Conservation (phyloP, 2,329 filamentous ascomycete species). For the Nannizzia gypsea region DNA sequence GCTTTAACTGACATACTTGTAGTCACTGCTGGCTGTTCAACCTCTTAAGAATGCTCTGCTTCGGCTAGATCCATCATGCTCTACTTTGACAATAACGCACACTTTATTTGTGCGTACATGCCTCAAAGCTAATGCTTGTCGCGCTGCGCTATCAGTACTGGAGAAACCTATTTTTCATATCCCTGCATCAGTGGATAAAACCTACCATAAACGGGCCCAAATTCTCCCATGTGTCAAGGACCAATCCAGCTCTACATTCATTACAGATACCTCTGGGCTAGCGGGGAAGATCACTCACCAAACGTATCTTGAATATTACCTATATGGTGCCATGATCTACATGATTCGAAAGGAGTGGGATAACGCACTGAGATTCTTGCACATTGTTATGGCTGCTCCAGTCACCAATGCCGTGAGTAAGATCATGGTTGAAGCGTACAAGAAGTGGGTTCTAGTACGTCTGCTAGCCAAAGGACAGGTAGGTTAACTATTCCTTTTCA, state of each 20-base stretch:
- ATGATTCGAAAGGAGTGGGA: slow-evolving; percentile 51
- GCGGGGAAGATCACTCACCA: slow-evolving; percentile 30
- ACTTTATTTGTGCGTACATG: slow-evolving; percentile 31
- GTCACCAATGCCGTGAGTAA: slow-evolving; percentile 53
- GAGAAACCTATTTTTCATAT: slow-evolving; percentile 34
- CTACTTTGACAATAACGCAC: slow-evolving; percentile 35
- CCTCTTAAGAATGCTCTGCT: slow-evolving; percentile 35
- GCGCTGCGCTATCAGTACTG: slow-evolving; percentile 30
- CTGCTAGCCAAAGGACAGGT: slow-evolving; percentile 58
- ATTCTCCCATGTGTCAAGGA: slow-evolving; percentile 22
- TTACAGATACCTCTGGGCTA: slow-evolving; percentile 29
- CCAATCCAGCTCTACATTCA: slow-evolving; percentile 24
- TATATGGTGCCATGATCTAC: slow-evolving; percentile 53
- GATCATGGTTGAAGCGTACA: slow-evolving; percentile 80
- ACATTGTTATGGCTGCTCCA: slow-evolving; percentile 56
- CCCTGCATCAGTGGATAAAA: slow-evolving; percentile 20
- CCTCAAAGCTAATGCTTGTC: slow-evolving; percentile 31
- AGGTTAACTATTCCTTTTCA: not conserved
- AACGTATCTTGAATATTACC: slow-evolving; percentile 52
- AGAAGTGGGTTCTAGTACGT: slow-evolving; percentile 73
- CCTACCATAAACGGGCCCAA: slow-evolving; percentile 17
- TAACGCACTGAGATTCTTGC: slow-evolving; percentile 50
- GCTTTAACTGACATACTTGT: slow-evolving; percentile 2
- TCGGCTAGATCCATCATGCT: slow-evolving; percentile 32
- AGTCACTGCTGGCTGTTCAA: slow-evolving; percentile 31